Base-by-base conservation (phyloP, 345 rosid species). In the Streptanthus diversifolius region DNA sequence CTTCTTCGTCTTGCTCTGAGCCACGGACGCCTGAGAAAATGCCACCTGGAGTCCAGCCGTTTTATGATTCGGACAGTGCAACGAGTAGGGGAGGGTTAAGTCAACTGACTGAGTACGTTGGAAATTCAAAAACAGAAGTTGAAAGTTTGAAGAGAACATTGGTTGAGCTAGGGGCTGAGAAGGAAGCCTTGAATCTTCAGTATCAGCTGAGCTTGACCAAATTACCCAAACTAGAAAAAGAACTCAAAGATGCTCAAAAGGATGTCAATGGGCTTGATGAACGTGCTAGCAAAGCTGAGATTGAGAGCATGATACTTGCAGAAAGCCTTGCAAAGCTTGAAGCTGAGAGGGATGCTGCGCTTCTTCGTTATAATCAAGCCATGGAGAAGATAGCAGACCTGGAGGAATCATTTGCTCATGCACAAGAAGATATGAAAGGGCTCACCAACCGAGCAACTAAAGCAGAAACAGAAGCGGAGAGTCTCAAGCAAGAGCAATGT, bases 201-300 rank as follows among this genome's bases (percentile, higher is more conserved):
- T 86, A 80, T 80, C 86, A 87, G 67, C 82, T 86, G 47, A 85
- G 83, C 71, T 69, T 91, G 77, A 85, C 84, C 65, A 86, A 86
- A 76, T 63, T 86, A 70, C 85, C 96, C 25, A 78, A 66, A 74
- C 80, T 95, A 66, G 90, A 95, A 77, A 83, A 71, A 30, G 89
- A 84, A 41, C 88, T 91, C 29, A 82, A 80, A 27, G 77, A 70
- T 77, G 89, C 91, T 45, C 88, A 80, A 66, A 85, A 73, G 41
- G 84, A 87, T 75, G 91, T 87, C 5, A 71, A 65, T 29, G 87
- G 84, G 25, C 85, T 88, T 56, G 85, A 73, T 10, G 95, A 88
- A 57, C 86, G 83, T 77, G 96, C 98, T 51, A 81, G 85, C 81
- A 88, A 81, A 83, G 90, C 89, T 32, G 96, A 90, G 77, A 83